These are phyloP conservation scores for Boletus rubroflammeus DNA, from an alignment of 768 basidiomycete genomes.

Conservation along the genomic window DNA sequence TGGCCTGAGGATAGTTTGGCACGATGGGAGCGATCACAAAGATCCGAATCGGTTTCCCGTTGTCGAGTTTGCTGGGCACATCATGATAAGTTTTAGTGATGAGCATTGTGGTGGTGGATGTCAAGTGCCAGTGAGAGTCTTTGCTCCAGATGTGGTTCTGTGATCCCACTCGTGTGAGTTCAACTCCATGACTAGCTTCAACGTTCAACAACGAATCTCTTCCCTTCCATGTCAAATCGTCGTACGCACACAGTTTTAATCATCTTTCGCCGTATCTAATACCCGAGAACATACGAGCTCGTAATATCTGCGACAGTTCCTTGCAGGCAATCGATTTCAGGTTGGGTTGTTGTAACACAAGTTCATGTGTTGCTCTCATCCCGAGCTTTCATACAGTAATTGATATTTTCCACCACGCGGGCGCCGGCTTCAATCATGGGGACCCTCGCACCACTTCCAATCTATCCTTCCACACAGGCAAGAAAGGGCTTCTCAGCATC, in stretches of 20 bases:
- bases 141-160: neutral
- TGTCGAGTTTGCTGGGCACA: conserved; percentile 63
- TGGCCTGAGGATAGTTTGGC: conserved; percentile 83
- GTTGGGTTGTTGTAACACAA: neutral
- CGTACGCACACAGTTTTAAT: neutral
- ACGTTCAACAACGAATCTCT: no score
- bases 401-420: neutral
- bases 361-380: neutral
- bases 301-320: neutral
- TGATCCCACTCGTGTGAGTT: no score
- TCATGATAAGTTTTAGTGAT: conserved; percentile 79
- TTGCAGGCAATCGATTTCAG: neutral
- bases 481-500: conserved; percentile 51
- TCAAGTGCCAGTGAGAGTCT: neutral
- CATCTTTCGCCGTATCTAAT: no score
- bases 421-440: conserved; percentile 18
- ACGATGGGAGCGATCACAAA: conserved; percentile 79
- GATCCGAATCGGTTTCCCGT: conserved; percentile 67
- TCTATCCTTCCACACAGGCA: conserved; percentile 51
- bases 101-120: conserved; percentile 52
- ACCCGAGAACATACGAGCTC: no score
- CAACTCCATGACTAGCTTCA: no score
- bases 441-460: conserved; percentile 40
- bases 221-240: no score
- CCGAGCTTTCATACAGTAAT: neutral